These are phyloP conservation scores for Pyrenochaeta sp. DNA, from an alignment of 2,329 filamentous ascomycete genomes.

Conservation along the genomic window DNA sequence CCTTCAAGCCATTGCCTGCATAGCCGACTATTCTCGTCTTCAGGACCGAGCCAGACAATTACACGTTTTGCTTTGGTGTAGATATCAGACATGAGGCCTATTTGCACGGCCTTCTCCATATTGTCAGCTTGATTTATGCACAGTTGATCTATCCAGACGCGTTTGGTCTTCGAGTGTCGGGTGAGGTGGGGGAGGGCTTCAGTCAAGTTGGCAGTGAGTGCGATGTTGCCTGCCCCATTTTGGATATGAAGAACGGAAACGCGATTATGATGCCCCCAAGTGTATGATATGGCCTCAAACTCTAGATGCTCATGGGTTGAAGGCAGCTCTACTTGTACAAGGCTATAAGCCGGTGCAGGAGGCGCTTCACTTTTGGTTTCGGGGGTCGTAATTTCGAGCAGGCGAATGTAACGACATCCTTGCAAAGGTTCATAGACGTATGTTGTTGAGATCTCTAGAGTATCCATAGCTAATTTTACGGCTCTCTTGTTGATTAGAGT, in stretches of 20 bases:
- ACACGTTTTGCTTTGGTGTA: conserved; percentile 30
- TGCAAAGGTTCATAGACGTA: conserved; percentile 12
- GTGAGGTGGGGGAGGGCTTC: conserved; percentile 26
- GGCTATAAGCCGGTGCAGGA: not conserved
- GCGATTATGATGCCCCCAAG: conserved; percentile 20
- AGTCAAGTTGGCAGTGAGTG: conserved; percentile 27
- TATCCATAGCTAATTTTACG: not conserved
- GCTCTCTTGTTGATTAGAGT: not conserved
- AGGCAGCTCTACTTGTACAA: conserved; percentile 14
- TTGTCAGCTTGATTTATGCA: conserved; percentile 47
- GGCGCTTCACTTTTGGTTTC: not conserved
- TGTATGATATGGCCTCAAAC: conserved; percentile 31
- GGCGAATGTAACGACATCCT: conserved; percentile 8
- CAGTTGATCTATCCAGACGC: conserved; percentile 39
- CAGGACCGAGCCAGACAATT: conserved; percentile 27
- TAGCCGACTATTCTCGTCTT: conserved; percentile 6
- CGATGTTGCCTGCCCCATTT: conserved; percentile 11
- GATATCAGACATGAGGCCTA: conserved; percentile 48
- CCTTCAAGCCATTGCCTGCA: conserved; percentile 15
- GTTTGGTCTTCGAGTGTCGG: conserved; percentile 11
- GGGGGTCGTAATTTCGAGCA: conserved; percentile 4
- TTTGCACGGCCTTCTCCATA: conserved; percentile 41
- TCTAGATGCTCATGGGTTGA: not conserved
- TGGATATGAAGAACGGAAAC: conserved; percentile 11
- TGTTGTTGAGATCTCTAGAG: conserved; percentile 7